phyloP scores from a whole-genome alignment of 2,329 filamentous ascomycete species.

The Talaromyces islandicus region DNA sequence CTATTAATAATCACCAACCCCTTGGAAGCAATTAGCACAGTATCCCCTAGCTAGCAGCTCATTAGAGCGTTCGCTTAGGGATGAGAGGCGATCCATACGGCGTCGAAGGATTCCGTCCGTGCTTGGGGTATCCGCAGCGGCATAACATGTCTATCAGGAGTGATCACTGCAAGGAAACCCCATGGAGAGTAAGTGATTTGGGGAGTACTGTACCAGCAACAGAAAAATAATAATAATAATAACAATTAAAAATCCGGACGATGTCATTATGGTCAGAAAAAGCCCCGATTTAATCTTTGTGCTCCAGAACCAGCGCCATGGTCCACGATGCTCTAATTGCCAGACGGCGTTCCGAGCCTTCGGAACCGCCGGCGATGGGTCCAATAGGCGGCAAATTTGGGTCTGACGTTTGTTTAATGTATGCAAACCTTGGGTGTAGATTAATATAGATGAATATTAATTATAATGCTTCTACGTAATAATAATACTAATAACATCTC shows the following conservation, averaged over 20 bases:
- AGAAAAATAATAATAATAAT: neutral
- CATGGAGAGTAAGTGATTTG: neutral
- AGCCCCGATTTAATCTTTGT: neutral
- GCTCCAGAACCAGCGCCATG: neutral
- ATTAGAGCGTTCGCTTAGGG: neutral
- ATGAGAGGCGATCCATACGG: neutral
- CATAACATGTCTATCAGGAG: neutral
- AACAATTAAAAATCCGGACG: neutral
- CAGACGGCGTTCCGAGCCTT: neutral
- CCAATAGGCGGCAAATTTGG: neutral
- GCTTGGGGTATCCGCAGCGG: neutral
- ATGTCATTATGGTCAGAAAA: neutral
- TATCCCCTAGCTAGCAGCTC: neutral
- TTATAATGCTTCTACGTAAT: no score
- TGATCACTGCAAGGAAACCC: neutral
- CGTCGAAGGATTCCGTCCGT: neutral
- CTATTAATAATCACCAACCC: neutral
- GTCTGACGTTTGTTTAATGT: neutral
- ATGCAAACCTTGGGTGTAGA: neutral
- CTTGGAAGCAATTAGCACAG: no score
- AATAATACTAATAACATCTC: neutral
- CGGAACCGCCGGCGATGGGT: neutral
- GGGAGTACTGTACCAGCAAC: no score
- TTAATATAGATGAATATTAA: neutral
- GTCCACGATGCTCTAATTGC: neutral